Evolutionary conservation across 495 filamentous ascomycete genomes (phyloP), one percentile per base, ranked within the genome.

Genomic region (Penicillium macrosclerotiorum): DNA sequence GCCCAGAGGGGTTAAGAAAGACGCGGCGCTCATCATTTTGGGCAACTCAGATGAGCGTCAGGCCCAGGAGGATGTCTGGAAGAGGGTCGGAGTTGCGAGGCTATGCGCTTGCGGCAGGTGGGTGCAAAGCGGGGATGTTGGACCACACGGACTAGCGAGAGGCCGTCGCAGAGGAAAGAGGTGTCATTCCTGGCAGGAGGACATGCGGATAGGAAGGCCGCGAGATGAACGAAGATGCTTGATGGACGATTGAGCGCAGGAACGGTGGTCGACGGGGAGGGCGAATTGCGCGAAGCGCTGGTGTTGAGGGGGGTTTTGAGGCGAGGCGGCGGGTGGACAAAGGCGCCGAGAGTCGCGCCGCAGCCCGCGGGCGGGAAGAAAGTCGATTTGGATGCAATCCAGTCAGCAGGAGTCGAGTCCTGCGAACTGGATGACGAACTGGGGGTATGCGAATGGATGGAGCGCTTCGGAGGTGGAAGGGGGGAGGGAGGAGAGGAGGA

Each of bases 111-210:
- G 68, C 66, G 64, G 71, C 49, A 60, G 60, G 61, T 64, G 65
- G 66, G 58, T 69, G 65, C 65, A 71, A 69, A 74, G 69, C 71
- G 69, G 71, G 68, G 71, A 64, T 62, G 56, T 59, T 66, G 54
- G 57, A 70, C 66, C 64, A 71, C 69, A 68, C 68, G 64, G 69
- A 65, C 68, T 72, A 75, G 55, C 68, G 65, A 71, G 51, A 59
- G 68, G 65, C 69, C 68, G 71, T 62, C 65, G 66, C 57, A 63
- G 61, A 54, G 48, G 57, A 60, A 60, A 48, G 57, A 62, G 64
- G 51, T 63, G 67, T 72, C 71, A 74, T 74, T 68, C 69, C 71
- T 69, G 67, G 63, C 58, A 57, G 51, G 55, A 57, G 55, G 43
- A 42, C 60, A 46, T 56, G 54, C 62, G 61, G 63, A 62, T 47